Base-by-base conservation (phyloP, 2,329 filamentous ascomycete genomes). In the Neopestalotiopsis clavispora region DNA sequence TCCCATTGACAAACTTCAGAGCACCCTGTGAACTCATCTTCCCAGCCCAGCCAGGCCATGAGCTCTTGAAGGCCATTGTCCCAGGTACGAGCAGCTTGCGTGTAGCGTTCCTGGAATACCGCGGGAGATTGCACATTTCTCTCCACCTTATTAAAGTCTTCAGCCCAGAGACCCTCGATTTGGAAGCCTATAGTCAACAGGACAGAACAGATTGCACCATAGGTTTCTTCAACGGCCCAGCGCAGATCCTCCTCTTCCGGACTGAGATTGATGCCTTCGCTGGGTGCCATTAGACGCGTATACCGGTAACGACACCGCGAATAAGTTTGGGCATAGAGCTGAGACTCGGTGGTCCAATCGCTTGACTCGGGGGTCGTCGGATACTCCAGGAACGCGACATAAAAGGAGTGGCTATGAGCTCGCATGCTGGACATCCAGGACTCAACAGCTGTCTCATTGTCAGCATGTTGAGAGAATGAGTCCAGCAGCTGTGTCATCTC, bases 21-120 rank as follows among this genome's bases (percentile, higher is more conserved):
- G 69, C 84, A 86, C 9, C 77, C 75, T 1, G 79, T 76, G 74
- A 82, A 84, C 73, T 84, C 81, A 34, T 82, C 82, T 45, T 81
- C 82, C 84, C 84, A 87, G 4, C 84, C 84, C 0, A 86, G 76
- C 84, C 84, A 87, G 1, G 84, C 83, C 73, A 82, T 80, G 12
- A 86, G 73, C 70, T 84, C 80, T 60, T 82, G 77, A 4, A 85
- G 69, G 17, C 78, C 74, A 5, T 75, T 67, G n/a, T 69, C 73
- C 79, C 81, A 82, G 3, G 62, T 13, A 64, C 45, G 17, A 7
- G 69, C 70, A 20, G 52, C 66, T 28, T 67, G 63, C 60, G 49
- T 23, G 62, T 62, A 20, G 49, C 66, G 17, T 12, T 7, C 9
- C 14, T 40, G 4, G 52, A 57, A 34, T 14, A 14, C 12, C 34